Evolutionary conservation across 2,329 filamentous ascomycete species (phyloP).

Genomic region (Penicillium brevicompactum): DNA sequence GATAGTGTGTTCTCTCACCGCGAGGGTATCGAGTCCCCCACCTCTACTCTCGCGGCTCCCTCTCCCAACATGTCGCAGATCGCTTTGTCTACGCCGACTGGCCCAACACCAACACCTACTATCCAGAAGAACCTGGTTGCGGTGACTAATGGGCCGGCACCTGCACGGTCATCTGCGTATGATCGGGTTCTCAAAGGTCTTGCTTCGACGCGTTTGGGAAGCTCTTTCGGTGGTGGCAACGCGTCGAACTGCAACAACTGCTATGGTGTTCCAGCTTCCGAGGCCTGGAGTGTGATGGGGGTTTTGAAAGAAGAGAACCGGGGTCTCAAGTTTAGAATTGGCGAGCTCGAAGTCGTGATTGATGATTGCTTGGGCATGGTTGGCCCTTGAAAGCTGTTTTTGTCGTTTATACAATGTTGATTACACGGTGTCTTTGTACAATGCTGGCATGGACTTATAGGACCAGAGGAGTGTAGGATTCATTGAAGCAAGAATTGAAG

Average conservation of each 20-base stretch:
- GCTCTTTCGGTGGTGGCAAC: constrained; percentile 30
- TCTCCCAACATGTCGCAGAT: constrained; percentile 41
- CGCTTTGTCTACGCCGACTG: constrained; percentile 31
- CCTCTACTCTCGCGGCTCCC: constrained; percentile 38
- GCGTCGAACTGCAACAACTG: constrained; percentile 43
- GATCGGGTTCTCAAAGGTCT: constrained; percentile 49
- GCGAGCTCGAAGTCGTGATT: constrained; percentile 56
- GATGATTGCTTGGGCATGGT: constrained; percentile 61
- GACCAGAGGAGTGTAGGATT: neutral
- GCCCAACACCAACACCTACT: constrained; percentile 34
- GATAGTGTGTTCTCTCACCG: constrained; percentile 51
- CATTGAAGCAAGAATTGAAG: neutral
- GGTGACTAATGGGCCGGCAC: constrained; percentile 21
- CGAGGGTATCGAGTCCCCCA: constrained; percentile 36
- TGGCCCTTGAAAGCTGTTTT: constrained; percentile 28
- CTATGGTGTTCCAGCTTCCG: constrained; percentile 42
- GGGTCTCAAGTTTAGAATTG: constrained; percentile 54
- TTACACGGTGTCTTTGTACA: constrained; percentile 16
- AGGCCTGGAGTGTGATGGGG: constrained; percentile 58
- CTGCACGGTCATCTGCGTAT: constrained; percentile 38
- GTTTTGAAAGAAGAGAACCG: constrained; percentile 59
- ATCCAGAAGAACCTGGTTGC: constrained; percentile 33
- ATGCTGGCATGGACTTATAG: constrained; percentile 2
- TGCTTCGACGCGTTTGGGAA: constrained; percentile 35
- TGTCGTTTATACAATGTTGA: constrained; percentile 3